Evolutionary conservation across 305 asterid species (phyloP).

Genomic region (Solanum hybrid): DNA sequence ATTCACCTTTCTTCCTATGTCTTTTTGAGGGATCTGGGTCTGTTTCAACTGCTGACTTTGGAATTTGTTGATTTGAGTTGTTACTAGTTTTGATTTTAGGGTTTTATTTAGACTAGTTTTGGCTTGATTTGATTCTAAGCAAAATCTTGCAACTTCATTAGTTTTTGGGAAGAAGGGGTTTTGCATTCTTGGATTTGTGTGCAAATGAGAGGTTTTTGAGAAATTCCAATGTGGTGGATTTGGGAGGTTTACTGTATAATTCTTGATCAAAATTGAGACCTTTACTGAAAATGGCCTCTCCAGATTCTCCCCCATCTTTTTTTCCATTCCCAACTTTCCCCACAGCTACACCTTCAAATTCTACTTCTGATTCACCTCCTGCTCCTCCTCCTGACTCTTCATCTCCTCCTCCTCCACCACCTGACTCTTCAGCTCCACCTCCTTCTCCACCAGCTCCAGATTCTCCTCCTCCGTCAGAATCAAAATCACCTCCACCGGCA

Average conservation of each 20-base stretch:
- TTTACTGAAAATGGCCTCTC: constrained; percentile 18
- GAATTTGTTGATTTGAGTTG: constrained; percentile 18
- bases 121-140: neutral
- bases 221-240: constrained; percentile 4
- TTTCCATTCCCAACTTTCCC: constrained; percentile 25
- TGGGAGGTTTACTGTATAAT: neutral
- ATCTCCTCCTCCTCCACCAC: constrained; percentile 40
- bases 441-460: constrained; percentile 36
- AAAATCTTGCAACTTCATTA: neutral
- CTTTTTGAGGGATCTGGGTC: constrained; percentile 12
- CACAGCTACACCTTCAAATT: constrained; percentile 19
- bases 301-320: constrained; percentile 27
- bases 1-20: neutral
- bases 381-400: constrained; percentile 13
- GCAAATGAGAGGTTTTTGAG: neutral
- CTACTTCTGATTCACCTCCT: constrained; percentile 29
- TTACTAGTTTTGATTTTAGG: constrained; percentile 8
- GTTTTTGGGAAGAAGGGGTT: neutral
- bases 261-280: neutral
- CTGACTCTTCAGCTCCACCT: constrained; percentile 32
- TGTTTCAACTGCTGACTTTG: neutral
- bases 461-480: constrained; percentile 29
- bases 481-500: constrained; percentile 26
- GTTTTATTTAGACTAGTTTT: neutral
- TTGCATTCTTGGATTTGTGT: constrained; percentile 3